Percentiles rank a stretch among this genome's conserved stretches.
phyloP scores from a whole-genome alignment of 495 filamentous ascomycete genomes.

The Pyrenula aspistea region DNA sequence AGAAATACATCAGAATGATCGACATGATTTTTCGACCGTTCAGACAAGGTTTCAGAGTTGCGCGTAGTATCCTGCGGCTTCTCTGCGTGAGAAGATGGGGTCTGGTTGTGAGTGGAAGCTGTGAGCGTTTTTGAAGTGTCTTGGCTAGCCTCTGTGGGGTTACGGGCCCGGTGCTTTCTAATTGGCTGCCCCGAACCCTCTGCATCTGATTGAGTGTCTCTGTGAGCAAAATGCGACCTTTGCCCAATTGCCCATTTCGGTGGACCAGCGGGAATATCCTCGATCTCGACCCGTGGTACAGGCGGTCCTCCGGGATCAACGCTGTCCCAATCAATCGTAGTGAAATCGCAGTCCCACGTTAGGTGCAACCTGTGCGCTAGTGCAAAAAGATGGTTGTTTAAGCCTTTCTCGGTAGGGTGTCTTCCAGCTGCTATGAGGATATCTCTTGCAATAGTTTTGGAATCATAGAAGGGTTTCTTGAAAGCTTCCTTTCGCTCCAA shows the following conservation, averaged over 20 bases:
- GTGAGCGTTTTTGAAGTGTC: not conserved
- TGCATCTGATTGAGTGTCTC: not conserved
- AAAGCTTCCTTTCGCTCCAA: constrained; percentile 34
- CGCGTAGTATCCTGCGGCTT: not conserved
- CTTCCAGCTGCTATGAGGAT: constrained; percentile 47
- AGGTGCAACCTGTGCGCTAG: constrained; percentile 33
- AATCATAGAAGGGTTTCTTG: constrained; percentile 38
- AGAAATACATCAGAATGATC: not conserved
- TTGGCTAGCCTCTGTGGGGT: not conserved
- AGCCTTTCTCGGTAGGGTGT: constrained; percentile 39
- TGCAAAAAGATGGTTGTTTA: constrained; percentile 49
- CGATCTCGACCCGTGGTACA: constrained; percentile 6
- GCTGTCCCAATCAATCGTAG: constrained; percentile 57
- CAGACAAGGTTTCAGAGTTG: too few relatives aligned
- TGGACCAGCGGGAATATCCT: constrained; percentile 6
- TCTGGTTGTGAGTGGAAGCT: not conserved
- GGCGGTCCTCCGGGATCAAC: constrained; percentile 37
- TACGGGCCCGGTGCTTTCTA: not conserved
- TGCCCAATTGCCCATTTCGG: not conserved
- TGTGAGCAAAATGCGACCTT: not conserved
- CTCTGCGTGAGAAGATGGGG: not conserved
- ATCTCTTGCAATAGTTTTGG: constrained; percentile 52
- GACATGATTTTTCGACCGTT: not conserved
- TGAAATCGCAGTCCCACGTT: constrained; percentile 35
- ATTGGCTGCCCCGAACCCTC: not conserved